A percentile compares a stretch with the other conserved stretches of the same genome.
Conservation (phyloP, 1,139 yeast species). For the Geotrichum siamense region DNA sequence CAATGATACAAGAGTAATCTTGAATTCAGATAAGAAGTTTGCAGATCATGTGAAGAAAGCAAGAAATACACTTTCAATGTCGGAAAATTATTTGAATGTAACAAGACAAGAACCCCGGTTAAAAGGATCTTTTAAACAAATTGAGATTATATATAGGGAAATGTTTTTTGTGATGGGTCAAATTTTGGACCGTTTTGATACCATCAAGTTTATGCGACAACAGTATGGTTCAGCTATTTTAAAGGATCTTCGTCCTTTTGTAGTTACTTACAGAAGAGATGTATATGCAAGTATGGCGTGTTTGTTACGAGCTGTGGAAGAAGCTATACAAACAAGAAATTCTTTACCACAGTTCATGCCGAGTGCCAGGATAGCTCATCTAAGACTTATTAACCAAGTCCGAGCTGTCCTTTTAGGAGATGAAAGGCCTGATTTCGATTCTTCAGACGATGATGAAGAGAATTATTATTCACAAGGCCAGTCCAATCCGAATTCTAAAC, state of each 20-base stretch:
- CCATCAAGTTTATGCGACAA: conserved; percentile 39
- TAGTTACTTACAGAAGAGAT: conserved; percentile 42
- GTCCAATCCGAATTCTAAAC: conserved; percentile 1
- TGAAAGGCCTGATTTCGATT: conserved; percentile 2
- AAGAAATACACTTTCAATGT: conserved; percentile 37
- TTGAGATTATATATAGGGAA: conserved; percentile 39
- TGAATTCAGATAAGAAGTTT: conserved; percentile 29
- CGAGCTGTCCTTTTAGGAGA: conserved; percentile 30
- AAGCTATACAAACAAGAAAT: conserved; percentile 39
- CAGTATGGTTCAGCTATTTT: conserved; percentile 43
- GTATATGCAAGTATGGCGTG: conserved; percentile 38
- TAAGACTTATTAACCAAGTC: conserved; percentile 41
- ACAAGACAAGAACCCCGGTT: conserved; percentile 44
- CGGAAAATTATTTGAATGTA: conserved; percentile 36
- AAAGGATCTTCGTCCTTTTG: conserved; percentile 40
- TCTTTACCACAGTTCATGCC: conserved; percentile 47
- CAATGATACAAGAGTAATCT: conserved; percentile 25
- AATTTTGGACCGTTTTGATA: conserved; percentile 44
- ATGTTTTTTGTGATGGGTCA: conserved; percentile 43
- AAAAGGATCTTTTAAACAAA: conserved; percentile 41
- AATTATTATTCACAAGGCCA: neutral
- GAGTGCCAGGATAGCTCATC: conserved; percentile 43
- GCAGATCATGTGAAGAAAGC: conserved; percentile 34
- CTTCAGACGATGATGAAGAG: conserved; percentile 12
- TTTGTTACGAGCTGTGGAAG: conserved; percentile 39